Conservation (phyloP, 345 rosid genomes). For the Ceriops zippeliana region DNA sequence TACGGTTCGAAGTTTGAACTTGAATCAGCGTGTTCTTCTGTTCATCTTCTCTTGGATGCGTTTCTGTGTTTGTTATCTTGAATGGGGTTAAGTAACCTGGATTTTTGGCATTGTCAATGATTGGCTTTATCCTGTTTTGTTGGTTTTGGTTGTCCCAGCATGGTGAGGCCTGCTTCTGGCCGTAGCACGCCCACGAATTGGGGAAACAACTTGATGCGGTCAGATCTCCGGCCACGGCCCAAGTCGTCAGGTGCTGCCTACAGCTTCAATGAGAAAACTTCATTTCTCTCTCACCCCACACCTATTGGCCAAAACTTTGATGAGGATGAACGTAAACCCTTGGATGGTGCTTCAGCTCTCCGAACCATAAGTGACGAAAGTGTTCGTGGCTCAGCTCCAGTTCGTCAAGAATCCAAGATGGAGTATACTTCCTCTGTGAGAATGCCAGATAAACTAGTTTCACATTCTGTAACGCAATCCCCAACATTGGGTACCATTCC, state of each 20-base stretch:
- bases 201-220: constrained; percentile 20
- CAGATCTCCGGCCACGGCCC: constrained; percentile 27
- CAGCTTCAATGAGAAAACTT: constrained; percentile 22
- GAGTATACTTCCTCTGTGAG: constrained; percentile 10
- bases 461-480: constrained; percentile 11
- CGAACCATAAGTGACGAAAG: constrained; percentile 16
- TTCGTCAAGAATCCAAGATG: constrained; percentile 11
- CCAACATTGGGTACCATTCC: constrained; percentile 7
- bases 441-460: constrained; percentile 16
- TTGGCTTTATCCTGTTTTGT: neutral
- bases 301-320: constrained; percentile 30
- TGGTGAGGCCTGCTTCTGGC: constrained; percentile 18
- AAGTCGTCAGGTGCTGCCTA: constrained; percentile 21
- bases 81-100: neutral
- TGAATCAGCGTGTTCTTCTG: too few relatives aligned
- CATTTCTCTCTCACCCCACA: constrained; percentile 18
- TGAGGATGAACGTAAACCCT: constrained; percentile 28
- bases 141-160: constrained; percentile 10
- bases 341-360: constrained; percentile 11
- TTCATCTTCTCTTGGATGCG: neutral
- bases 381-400: neutral
- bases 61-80: neutral
- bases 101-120: neutral
- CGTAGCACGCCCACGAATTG: constrained; percentile 1
- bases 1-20: neutral